Evolutionary conservation across 2,329 filamentous ascomycete genomes (phyloP), one percentile per base, ranked within the genome.

Genomic region (Dactylellina sp.): DNA sequence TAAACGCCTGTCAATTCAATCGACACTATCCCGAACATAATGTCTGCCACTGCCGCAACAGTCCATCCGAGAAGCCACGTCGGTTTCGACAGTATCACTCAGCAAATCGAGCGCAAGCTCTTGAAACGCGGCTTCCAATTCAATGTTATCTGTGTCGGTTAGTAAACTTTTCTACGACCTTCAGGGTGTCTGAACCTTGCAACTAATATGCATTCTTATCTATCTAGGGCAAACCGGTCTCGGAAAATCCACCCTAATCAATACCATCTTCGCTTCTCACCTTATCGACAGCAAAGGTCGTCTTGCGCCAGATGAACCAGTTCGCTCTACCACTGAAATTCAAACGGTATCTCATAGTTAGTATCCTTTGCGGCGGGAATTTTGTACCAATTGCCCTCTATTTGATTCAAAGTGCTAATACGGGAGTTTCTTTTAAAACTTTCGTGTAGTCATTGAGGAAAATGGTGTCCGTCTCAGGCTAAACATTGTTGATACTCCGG

Each of bases 101-200:
- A 90, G 79, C 95, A 99, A 87, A 99, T 99, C 80, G 95, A 99
- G 89, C 91, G 92, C 86, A 99, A 99, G 90, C 90, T 98, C 82
- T 84, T 99, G 85, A 99, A 99, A 88, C 93, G 95, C 84, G 95
- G 95, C 80, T 99, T 99, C 84, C 95, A 99, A 84, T 99, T 99
- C 89, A 99, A 99, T 83, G 91, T 98, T 81, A 98, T 98, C 84
- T 97, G 93, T 83, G 95, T 98, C 83, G 95, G 95, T 98, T 87
- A 83, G 94, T 89, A 76, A 61, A 28, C 40, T 7, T 42, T 44
- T 37, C 11, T 25, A 11, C 3, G 40, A 3, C 2, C 24, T 39
- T 2, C 37, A 37, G 4, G 18, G 20, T 32, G 20, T 11, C 47
- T 16, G 28, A 37, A 20, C 18, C 46, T 9, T 12, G 2, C 2